phyloP scores from a whole-genome alignment of 345 rosid species.

The Populus davidiana region DNA sequence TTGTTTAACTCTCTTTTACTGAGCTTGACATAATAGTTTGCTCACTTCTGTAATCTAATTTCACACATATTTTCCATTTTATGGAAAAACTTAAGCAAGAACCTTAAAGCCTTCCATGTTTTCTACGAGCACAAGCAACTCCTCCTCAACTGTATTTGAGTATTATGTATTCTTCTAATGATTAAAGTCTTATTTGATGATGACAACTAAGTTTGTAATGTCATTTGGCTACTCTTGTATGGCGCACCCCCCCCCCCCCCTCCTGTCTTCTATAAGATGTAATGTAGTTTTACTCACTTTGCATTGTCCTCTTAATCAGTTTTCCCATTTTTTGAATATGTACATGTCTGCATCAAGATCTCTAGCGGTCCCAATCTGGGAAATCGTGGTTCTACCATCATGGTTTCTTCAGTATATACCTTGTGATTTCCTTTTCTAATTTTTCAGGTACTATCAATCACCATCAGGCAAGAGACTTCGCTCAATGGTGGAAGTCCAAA shows the following conservation, averaged over 20 bases:
- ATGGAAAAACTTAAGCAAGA: not conserved
- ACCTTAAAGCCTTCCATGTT: not conserved
- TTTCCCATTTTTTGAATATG: not conserved
- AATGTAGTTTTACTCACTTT: not conserved
- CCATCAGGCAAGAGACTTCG: slow-evolving; percentile 92
- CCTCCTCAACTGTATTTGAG: not conserved
- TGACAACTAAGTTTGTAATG: not conserved
- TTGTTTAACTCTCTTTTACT: not conserved
- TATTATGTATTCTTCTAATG: not conserved
- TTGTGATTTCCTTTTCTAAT: not conserved
- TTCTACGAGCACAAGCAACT: not conserved
- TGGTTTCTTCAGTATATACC: not conserved
- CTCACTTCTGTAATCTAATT: not conserved
- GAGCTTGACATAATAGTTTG: not conserved
- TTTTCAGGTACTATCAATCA: slow-evolving; percentile 73
- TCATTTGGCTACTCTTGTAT: not conserved
- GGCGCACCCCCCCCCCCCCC: not conserved
- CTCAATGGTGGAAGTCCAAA: slow-evolving; percentile 75
- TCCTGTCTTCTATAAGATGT: not conserved
- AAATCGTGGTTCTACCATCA: not conserved
- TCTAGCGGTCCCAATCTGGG: not conserved
- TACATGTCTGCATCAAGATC: not conserved
- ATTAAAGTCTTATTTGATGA: not conserved
- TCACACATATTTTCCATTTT: not conserved
- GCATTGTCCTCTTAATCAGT: not conserved